Evolutionary conservation across 2,329 filamentous ascomycete genomes (phyloP).

Genomic region (Didymella lethalis): DNA sequence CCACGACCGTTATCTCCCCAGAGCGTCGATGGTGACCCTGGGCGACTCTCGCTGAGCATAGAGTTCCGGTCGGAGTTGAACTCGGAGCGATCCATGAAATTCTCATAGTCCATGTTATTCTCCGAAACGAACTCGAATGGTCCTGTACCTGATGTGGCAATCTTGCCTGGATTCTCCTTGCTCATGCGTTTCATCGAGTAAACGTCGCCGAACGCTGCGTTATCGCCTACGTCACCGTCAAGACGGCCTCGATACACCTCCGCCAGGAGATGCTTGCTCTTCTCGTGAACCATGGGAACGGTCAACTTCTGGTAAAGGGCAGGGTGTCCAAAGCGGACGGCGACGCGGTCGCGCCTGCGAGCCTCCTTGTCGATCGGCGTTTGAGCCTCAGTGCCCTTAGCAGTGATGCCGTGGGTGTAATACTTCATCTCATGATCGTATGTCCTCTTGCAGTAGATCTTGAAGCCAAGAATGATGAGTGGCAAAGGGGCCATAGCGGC

Average conservation of each 20-base stretch:
- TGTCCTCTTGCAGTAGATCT: slow-evolving; percentile 76
- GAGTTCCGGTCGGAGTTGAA: slow-evolving; percentile 82
- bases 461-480: slow-evolving; percentile 82
- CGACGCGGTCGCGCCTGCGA: slow-evolving; percentile 70
- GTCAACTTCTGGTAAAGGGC: slow-evolving; percentile 88
- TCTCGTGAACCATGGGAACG: slow-evolving; percentile 94
- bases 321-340: slow-evolving; percentile 82
- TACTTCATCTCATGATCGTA: slow-evolving; percentile 85
- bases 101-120: slow-evolving; percentile 84
- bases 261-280: slow-evolving; percentile 85
- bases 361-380: slow-evolving; percentile 54
- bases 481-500: slow-evolving; percentile 76
- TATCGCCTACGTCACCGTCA: slow-evolving; percentile 64
- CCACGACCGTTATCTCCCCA: slow-evolving; percentile 34
- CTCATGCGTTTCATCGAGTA: slow-evolving; percentile 83
- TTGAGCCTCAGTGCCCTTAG: slow-evolving; percentile 57
- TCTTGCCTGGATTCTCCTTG: slow-evolving; percentile 64
- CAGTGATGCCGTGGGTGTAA: slow-evolving; percentile 72
- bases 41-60: slow-evolving; percentile 64
- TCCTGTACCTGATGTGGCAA: slow-evolving; percentile 30
- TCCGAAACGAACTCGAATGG: slow-evolving; percentile 94
- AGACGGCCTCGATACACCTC: slow-evolving; percentile 85
- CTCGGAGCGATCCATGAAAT: slow-evolving; percentile 88
- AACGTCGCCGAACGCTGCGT: slow-evolving; percentile 81
- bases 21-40: slow-evolving; percentile 63